A percentile compares a stretch with the other conserved stretches of the same genome.
Evolutionary conservation across 192 early-diverging fungal species (phyloP).

Genomic region (Phycomyces blakesleeanus): DNA sequence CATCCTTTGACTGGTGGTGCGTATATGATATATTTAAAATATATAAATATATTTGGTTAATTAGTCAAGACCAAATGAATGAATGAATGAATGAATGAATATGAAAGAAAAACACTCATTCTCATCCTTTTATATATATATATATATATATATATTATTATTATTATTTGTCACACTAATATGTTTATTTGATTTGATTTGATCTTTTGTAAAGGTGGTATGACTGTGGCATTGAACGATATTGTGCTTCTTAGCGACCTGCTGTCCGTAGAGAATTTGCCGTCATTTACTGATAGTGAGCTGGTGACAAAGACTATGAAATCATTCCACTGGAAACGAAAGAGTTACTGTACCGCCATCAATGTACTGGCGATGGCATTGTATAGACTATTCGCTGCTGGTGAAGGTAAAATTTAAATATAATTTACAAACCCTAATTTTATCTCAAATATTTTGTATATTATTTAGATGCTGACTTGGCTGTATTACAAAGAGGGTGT

Average conservation of each 20-base stretch:
- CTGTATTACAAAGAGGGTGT: slow-evolving; percentile 76
- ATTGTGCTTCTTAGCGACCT: slow-evolving; percentile 69
- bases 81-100: no score
- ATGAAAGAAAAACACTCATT: no score
- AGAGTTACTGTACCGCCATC: slow-evolving; percentile 70
- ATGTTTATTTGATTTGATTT: no score
- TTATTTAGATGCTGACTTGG: slow-evolving; percentile 61
- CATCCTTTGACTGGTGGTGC: slow-evolving; percentile 91
- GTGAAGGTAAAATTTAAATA: slow-evolving; percentile 48
- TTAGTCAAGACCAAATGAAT: no score
- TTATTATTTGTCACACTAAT: no score
- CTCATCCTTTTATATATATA: no score
- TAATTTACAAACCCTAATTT: background rate
- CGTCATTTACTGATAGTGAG: slow-evolving; percentile 45
- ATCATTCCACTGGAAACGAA: slow-evolving; percentile 70
- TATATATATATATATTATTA: no score
- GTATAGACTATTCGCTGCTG: slow-evolving; percentile 85
- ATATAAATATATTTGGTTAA: no score
- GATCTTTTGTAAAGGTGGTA: slow-evolving; percentile 78
- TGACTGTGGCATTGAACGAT: slow-evolving; percentile 96
- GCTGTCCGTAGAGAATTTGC: slow-evolving; percentile 42
- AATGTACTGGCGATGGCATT: slow-evolving; percentile 94
- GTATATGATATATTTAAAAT: no score
- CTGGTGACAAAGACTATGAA: slow-evolving; percentile 54
- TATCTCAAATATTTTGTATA: background rate